phyloP scores from a whole-genome alignment of 257 asterid species.

The Lavandula angustifolia region DNA sequence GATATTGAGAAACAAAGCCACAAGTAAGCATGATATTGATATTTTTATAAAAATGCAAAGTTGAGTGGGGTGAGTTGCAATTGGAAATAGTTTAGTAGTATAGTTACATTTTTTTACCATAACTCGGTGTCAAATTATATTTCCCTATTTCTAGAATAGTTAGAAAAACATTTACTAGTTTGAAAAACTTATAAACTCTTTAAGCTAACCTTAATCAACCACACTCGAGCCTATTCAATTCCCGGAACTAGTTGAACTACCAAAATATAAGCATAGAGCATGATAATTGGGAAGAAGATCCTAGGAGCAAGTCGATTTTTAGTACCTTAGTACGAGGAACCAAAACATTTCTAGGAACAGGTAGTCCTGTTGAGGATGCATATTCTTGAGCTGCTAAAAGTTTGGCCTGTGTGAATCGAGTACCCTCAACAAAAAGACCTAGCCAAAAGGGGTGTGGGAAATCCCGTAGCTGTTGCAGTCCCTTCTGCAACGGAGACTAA shows the following conservation, averaged over 20 bases:
- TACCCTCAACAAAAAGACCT: conserved; percentile 95
- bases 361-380: conserved; percentile 75
- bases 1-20: conserved; percentile 1
- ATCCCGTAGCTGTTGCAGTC: conserved; percentile 71
- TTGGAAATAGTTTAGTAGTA: neutral
- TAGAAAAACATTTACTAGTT: neutral
- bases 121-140: neutral
- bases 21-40: too few species aligned
- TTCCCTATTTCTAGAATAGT: neutral
- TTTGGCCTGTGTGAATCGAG: conserved; percentile 93
- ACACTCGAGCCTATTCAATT: neutral
- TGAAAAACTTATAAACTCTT: neutral
- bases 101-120: neutral
- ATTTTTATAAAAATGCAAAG: too few species aligned
- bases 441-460: conserved; percentile 91
- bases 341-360: conserved; percentile 85
- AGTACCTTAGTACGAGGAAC: conserved; percentile 96
- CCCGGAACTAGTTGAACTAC: neutral
- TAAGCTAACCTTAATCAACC: neutral
- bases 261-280: conserved; percentile 8
- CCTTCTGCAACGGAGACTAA: conserved; percentile 56
- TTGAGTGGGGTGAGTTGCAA: too few species aligned
- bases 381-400: conserved; percentile 96
- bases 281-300: conserved; percentile 16
- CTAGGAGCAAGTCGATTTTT: conserved; percentile 19